Evolutionary conservation across 2,329 filamentous ascomycete genomes (phyloP).

Genomic region (Lasiodiplodia sp.): DNA sequence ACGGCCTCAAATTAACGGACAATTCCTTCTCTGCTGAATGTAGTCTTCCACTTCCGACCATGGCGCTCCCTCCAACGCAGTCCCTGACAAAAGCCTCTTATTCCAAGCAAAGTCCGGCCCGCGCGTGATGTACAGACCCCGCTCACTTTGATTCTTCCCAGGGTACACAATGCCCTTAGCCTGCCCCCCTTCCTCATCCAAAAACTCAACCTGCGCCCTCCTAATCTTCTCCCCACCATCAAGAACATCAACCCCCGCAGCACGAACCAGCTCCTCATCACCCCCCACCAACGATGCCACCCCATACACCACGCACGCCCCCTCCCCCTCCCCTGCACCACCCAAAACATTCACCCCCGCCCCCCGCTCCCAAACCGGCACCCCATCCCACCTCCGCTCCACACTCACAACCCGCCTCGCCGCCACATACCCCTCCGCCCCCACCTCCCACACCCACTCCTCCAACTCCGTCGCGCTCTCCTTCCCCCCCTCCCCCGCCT

Average conservation of each 20-base stretch:
- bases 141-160: not conserved
- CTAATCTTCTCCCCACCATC: not conserved
- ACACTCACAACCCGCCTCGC: not conserved
- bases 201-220: not conserved
- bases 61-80: not conserved
- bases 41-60: not conserved
- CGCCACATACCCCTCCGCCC: not conserved
- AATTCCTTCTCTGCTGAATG: constrained; percentile 44
- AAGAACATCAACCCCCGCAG: not conserved
- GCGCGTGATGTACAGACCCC: not conserved
- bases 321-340: not conserved
- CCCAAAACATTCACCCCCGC: not conserved
- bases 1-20: constrained; percentile 45
- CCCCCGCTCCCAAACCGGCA: not conserved
- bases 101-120: not conserved
- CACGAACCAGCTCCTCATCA: not conserved
- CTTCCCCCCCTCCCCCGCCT: not conserved
- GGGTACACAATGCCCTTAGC: not conserved
- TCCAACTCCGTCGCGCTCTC: not conserved
- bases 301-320: not conserved
- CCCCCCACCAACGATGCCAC: not conserved
- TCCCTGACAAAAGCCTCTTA: not conserved
- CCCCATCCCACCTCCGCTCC: not conserved
- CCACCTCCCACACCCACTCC: not conserved
- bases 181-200: not conserved